Percentiles rank a stretch among this genome's conserved stretches.
Conservation (phyloP, 1,284 basidiomycete species). For the Rhodotorula sp. region DNA sequence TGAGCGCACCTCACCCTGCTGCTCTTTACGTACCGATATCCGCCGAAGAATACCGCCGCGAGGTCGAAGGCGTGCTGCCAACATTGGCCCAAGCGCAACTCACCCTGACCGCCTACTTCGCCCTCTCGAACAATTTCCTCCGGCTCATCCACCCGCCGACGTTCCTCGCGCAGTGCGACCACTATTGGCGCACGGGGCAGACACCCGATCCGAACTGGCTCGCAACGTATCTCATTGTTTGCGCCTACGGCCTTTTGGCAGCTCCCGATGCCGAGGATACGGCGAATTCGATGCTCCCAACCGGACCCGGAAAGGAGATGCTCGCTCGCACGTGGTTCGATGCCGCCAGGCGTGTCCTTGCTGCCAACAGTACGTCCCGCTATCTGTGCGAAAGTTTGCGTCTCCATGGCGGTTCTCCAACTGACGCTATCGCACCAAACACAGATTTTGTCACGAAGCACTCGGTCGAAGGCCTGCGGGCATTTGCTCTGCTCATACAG, state of each 20-base stretch:
- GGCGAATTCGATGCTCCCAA: conserved; percentile 5
- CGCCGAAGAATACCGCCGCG: not conserved
- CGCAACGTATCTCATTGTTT: conserved; percentile 21
- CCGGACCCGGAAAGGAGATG: conserved; percentile 15
- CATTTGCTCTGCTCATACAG: conserved; percentile 18
- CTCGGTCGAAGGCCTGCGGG: conserved; percentile 22
- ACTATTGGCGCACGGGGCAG: conserved; percentile 17
- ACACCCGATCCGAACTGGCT: conserved; percentile 24
- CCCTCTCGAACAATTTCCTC: conserved; percentile 14
- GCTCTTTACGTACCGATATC: conserved; percentile 4
- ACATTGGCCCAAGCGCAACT: conserved; percentile 18
- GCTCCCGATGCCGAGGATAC: not conserved
- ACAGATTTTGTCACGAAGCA: conserved; percentile 13
- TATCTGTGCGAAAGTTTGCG: not conserved
- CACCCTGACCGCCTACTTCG: conserved; percentile 22
- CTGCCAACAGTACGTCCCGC: conserved; percentile 17
- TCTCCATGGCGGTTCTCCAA: no score
- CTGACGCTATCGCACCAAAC: not conserved
- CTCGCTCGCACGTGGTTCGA: conserved; percentile 27
- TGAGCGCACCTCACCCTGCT: not conserved
- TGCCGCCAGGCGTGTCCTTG: conserved; percentile 8
- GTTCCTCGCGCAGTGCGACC: conserved; percentile 26
- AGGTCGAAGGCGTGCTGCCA: conserved; percentile 4
- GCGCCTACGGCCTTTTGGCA: conserved; percentile 14
- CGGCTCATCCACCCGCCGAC: conserved; percentile 21